phyloP scores from a whole-genome alignment of 176 grass and related monocot species.

The Oryza officinalis region DNA sequence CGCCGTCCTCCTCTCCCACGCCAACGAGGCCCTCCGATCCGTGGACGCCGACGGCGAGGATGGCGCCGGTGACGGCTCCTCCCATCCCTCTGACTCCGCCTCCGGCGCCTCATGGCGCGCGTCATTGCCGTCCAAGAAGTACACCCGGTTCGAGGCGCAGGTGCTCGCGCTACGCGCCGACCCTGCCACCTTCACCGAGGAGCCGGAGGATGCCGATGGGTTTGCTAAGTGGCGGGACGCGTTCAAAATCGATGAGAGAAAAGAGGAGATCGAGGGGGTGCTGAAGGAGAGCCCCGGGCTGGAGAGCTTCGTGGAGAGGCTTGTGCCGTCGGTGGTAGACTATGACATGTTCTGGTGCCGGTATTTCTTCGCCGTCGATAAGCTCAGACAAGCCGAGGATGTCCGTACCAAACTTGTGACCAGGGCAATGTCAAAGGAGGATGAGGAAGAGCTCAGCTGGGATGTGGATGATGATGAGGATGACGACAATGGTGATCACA shows the following conservation, averaged over 20 bases:
- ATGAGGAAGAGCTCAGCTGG: slow-evolving; percentile 81
- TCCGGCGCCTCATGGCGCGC: slow-evolving; percentile 41
- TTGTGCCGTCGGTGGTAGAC: slow-evolving; percentile 74
- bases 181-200: slow-evolving; percentile 64
- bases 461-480: slow-evolving; percentile 79
- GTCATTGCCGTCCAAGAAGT: slow-evolving; percentile 56
- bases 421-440: slow-evolving; percentile 71
- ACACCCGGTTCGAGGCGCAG: slow-evolving; percentile 83
- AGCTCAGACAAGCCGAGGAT: slow-evolving; percentile 89
- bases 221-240: slow-evolving; percentile 59
- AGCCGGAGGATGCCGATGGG: slow-evolving; percentile 58
- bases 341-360: slow-evolving; percentile 79
- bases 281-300: slow-evolving; percentile 70
- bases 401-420: slow-evolving; percentile 79
- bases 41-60: slow-evolving; percentile 39
- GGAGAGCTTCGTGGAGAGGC: slow-evolving; percentile 89
- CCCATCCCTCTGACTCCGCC: slow-evolving; percentile 32
- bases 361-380: slow-evolving; percentile 83
- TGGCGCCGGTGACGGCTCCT: slow-evolving; percentile 1
- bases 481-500: slow-evolving; percentile 28
- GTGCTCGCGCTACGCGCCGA: slow-evolving; percentile 69
- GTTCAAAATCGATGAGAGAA: slow-evolving; percentile 55
- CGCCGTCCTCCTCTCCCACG: slow-evolving; percentile 57
- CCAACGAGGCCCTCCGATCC: slow-evolving; percentile 70
- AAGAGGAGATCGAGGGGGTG: slow-evolving; percentile 67